Evolutionary conservation across 164 flowering plant genomes (phyloP), one percentile per base, ranked within the genome.

Genomic region (Annona squamosa): DNA sequence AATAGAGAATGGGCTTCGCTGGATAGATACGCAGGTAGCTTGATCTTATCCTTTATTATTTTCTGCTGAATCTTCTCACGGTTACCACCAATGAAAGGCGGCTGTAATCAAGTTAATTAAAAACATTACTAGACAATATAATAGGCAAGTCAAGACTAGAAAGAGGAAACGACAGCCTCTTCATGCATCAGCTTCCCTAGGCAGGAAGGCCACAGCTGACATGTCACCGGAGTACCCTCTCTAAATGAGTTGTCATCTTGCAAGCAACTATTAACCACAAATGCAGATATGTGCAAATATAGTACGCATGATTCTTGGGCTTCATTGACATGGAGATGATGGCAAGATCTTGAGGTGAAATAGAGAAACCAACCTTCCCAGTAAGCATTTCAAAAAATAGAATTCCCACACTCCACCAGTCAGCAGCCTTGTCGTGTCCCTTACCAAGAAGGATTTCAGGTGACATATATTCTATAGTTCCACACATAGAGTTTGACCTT

Each of bases 381-480:
- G 95, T 91, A 46, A 92, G 91, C 99, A 94, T 92, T 86, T 92
- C 99, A 81, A 81, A 92, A 63, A 91, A 69, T 45, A 94, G 77
- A 62, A 94, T 78, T 43, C 99, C 98, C 44, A 94, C 93, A 77
- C 99, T 94, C 99, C 99, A 94, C 99, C 99, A 94, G 71, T 94
- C 98, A 57, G 98, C 97, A 79, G 93, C 90, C 81, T 92, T 94
- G 70, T 94, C 87, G 76, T 94, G 97, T 41, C 99, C 97, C 78
- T 89, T 94, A 41, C 96, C 98, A 26, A 83, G 88, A 77, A 92
- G 74, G 80, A 92, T 92, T 86, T 94, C 99, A 65, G 98, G 98
- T 48, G 99, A 59, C 99, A 94, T 94, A 75, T 94, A 94, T 69
- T 92, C 98, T 12, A 87, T 73, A 5, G 99, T 94, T 47, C 99